Conservation (phyloP, 2,329 filamentous ascomycete genomes). For the Trichophyton verrucosum region DNA sequence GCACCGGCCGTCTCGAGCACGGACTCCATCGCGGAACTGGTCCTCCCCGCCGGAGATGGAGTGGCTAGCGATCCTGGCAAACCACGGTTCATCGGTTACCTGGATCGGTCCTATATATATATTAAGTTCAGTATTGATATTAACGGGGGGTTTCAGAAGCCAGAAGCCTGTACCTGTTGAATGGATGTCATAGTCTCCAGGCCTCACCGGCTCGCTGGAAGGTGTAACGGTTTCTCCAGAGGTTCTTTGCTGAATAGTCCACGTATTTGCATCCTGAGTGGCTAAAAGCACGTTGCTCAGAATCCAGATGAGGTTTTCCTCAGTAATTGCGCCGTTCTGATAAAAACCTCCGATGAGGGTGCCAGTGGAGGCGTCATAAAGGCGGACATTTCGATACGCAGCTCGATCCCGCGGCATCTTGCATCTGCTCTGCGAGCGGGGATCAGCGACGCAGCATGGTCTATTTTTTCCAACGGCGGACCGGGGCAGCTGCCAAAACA, state of each 20-base stretch:
- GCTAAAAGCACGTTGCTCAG: constrained; percentile 11
- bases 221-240: constrained; percentile 9
- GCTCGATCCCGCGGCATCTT: constrained; percentile 6
- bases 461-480: too few species aligned
- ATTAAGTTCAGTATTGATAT: background rate
- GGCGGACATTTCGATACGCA: constrained; percentile 11
- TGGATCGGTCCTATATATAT: constrained; percentile 12
- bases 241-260: constrained; percentile 9
- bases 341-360: constrained; percentile 10
- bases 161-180: background rate
- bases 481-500: too few species aligned
- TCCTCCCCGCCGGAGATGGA: constrained; percentile 8
- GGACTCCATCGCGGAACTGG: constrained; percentile 12
- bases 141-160: background rate
- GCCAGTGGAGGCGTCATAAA: constrained; percentile 11
- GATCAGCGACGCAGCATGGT: too few species aligned
- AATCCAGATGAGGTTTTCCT: constrained; percentile 12
- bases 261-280: constrained; percentile 3
- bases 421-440: too few species aligned
- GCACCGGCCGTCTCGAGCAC: constrained; percentile 15
- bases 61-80: constrained; percentile 9
- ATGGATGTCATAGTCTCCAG: constrained; percentile 4
- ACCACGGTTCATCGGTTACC: constrained; percentile 13
- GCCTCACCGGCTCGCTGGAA: constrained; percentile 7
- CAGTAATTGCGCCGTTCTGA: constrained; percentile 12